Evolutionary conservation across 2,329 filamentous ascomycete species (phyloP).

Genomic region (Penicillium brevicompactum): DNA sequence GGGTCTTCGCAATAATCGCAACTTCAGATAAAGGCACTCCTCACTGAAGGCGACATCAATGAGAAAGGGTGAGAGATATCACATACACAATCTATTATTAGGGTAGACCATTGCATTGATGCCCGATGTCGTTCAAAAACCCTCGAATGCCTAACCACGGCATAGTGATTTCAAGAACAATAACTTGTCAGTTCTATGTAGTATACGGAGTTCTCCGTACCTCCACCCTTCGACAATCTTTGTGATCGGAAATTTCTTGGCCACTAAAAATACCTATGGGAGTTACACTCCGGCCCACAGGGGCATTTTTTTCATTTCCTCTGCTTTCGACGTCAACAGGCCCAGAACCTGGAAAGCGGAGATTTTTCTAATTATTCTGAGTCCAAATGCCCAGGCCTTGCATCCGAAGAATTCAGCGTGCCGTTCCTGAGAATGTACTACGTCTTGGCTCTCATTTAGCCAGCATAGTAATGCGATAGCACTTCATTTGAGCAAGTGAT

Average conservation of each 20-base stretch:
- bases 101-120: no score
- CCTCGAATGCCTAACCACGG: no score
- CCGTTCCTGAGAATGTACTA: background rate
- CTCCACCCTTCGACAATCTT: no score
- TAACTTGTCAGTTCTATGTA: no score
- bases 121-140: no score
- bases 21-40: no score
- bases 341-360: background rate
- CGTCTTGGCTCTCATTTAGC: background rate
- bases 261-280: background rate
- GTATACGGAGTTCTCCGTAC: no score
- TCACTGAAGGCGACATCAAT: no score
- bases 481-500: background rate
- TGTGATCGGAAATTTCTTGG: background rate
- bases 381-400: background rate
- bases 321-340: background rate
- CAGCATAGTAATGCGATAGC: background rate
- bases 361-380: background rate
- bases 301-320: background rate
- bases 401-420: background rate
- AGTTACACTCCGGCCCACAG: background rate
- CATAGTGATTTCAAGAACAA: no score
- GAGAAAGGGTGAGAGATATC: no score
- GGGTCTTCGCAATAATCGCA: no score
- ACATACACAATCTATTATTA: no score